Base-by-base conservation (phyloP, 2,329 filamentous ascomycete species). In the Peltaster fructicola region DNA sequence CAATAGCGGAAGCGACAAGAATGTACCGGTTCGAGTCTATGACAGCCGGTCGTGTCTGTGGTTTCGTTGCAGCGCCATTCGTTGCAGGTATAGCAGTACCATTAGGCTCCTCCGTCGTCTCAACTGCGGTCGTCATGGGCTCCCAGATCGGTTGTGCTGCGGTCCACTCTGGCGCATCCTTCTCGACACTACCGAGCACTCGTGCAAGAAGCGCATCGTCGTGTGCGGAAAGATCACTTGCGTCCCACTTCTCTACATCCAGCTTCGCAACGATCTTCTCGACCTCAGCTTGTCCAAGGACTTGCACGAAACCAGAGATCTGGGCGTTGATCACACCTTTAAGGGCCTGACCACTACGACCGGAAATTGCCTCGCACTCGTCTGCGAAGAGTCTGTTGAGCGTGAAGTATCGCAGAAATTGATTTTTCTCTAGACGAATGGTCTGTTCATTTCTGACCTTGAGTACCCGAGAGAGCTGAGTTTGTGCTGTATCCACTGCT, bases 1-100 rank as follows among this genome's bases (percentile, higher is more conserved):
- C 59, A 15, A 85, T 63, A 0, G 81, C 84, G 4, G 82, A 91
- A 26, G 75, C 67, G 1, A 88, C 82, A 7, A 98, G 66, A 28
- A 91, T 71, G 46, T 81, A 95, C 26, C 69, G 73, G 45, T 92
- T 79, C 14, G 74, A 70, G 31, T 93, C 84, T 25, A 98, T 75
- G 4, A 70, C 57, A 2, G 88, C 88, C 17, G 47, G 39, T 22
- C 41, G 44, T 14, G 38, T 35, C 12, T 37, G 26, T 6, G 21
- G 22, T 12, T 28, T 28, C n/a, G 31, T 29, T 10, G 31, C 17
- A 8, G 34, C 30, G 21, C 36, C 34, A 20, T 39, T 33, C 15
- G 26, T 37, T 30, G 43, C 41, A 4, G 43, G 30, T 8, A 29
- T 30, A 7, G 30, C 26, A 42, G 17, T 47, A 41, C 17, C 52